Evolutionary conservation across 169 alveolate genomes (phyloP), one percentile per base, ranked within the genome.

Genomic region (Sarcocystis neurona): DNA sequence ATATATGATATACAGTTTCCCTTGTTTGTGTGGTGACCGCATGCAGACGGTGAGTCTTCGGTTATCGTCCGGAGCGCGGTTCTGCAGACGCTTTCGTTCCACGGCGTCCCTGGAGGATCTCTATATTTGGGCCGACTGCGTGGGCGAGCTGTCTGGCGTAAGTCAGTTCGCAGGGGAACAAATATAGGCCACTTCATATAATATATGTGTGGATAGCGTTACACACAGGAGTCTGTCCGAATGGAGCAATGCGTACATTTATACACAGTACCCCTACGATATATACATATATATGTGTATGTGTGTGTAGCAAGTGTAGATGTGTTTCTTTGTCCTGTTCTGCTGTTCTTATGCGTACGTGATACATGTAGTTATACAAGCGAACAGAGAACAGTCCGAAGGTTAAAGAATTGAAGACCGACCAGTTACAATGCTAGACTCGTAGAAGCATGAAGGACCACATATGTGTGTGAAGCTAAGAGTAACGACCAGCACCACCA

Each of bases 111-210:
- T 72, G 56, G 58, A 72, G n/a, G 82, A 72, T 12, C 53, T 72
- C 43, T 72, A 72, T 39, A n/a, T 43, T 10, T 72, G 82, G 82
- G 82, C 82, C 0, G 82, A 72, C 53, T 72, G 82, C 56, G 34
- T 72, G 2, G 56, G 48, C 27, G 82, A 72, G 41, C 10, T 1
- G 10, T 39, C 82, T 12, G 10, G 41, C 56, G 82, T 72, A 63
- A 10, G n/a, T 23, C 15, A 5, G 77, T 5, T 6, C 10, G 39
- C 77, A 53, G 2, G 37, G 18, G 8, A 63, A 63, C n/a, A n/a
- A n/a, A n/a, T n/a, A n/a, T n/a, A n/a, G n/a, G n/a, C n/a, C n/a
- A n/a, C n/a, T n/a, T n/a, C n/a, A n/a, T n/a, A n/a, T n/a, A n/a
- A n/a, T n/a, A n/a, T n/a, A n/a, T n/a, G n/a, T n/a, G 27, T 20